A percentile compares a stretch with the other conserved stretches of the same genome.
These are phyloP conservation scores for Ascochyta fabae DNA, from an alignment of 2,329 filamentous ascomycete genomes.

Conservation along the genomic window DNA sequence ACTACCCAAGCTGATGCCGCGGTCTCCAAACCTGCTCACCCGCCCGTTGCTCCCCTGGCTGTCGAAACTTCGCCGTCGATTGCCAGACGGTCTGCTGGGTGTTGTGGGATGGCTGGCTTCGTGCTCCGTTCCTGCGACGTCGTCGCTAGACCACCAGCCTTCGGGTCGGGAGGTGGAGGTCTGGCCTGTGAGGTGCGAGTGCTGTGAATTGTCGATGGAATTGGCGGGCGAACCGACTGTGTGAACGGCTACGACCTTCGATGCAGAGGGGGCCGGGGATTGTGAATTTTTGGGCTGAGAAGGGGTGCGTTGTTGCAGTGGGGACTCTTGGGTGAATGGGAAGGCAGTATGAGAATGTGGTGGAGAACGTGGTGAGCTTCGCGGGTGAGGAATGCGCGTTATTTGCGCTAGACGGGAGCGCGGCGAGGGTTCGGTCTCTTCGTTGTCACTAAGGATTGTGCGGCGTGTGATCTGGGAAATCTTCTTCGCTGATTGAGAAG, in stretches of 20 bases:
- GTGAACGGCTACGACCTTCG: conserved; percentile 18
- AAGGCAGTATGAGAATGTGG: conserved; percentile 17
- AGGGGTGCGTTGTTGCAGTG: background rate
- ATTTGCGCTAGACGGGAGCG: conserved; percentile 23
- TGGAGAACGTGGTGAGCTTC: conserved; percentile 18
- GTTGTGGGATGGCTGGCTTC: conserved; percentile 22
- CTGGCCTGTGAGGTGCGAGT: conserved; percentile 38
- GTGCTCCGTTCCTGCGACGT: conserved; percentile 43
- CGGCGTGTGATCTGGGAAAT: conserved; percentile 12
- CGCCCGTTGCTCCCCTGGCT: conserved; percentile 35
- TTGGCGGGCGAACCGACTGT: conserved; percentile 28
- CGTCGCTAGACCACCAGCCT: conserved; percentile 50
- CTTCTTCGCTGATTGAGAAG: conserved; percentile 6
- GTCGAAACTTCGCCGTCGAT: conserved; percentile 31
- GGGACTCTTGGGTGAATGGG: conserved; percentile 23
- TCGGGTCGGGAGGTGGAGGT: conserved; percentile 45
- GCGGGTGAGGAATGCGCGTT: conserved; percentile 28
- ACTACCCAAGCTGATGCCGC: conserved; percentile 44
- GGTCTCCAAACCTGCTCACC: conserved; percentile 36
- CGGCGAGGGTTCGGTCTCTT: conserved; percentile 14
- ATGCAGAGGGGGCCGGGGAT: background rate
- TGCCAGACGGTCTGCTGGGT: conserved; percentile 16
- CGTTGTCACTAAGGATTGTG: conserved; percentile 7
- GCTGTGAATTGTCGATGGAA: conserved; percentile 22
- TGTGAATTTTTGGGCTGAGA: background rate